A percentile compares a stretch with the other conserved stretches of the same genome.
These are phyloP conservation scores for Phaeophleospora eucalypticola DNA, from an alignment of 2,329 filamentous ascomycete species.

Conservation along the genomic window DNA sequence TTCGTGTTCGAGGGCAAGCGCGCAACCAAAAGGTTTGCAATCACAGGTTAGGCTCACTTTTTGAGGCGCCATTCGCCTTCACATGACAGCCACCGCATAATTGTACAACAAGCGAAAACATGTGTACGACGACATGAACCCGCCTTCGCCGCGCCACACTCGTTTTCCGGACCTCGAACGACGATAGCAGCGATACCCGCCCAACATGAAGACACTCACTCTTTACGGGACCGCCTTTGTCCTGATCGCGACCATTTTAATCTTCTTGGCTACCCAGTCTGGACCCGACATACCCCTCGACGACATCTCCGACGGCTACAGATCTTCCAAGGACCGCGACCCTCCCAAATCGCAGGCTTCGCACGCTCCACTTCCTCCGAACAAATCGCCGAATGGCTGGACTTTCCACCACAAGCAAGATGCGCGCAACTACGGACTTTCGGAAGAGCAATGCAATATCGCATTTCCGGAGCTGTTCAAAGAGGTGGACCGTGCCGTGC, in stretches of 20 bases:
- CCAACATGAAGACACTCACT: constrained; percentile 15
- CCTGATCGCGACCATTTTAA: constrained; percentile 11
- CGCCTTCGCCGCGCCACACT: too few species aligned
- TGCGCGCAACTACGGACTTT: constrained; percentile 25
- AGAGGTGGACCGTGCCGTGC: constrained; percentile 29
- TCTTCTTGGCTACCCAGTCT: constrained; percentile 14
- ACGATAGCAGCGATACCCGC: neutral
- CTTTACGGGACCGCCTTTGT: constrained; percentile 17
- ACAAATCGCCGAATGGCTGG: constrained; percentile 5
- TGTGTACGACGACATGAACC: neutral
- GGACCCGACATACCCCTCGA: constrained; percentile 6
- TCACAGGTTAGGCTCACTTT: too few species aligned
- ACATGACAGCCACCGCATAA: too few species aligned
- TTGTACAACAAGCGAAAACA: neutral
- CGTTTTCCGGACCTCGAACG: neutral
- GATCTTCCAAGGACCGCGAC: constrained; percentile 3
- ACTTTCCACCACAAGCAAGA: constrained; percentile 19
- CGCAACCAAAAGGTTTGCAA: too few species aligned
- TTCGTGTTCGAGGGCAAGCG: too few species aligned
- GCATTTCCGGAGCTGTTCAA: constrained; percentile 31
- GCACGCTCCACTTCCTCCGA: neutral
- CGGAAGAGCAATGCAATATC: constrained; percentile 26
- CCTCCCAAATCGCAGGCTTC: constrained; percentile 1
- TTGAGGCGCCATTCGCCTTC: too few species aligned
- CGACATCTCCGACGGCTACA: constrained; percentile 7